phyloP scores from a whole-genome alignment of 176 grass and related monocot genomes.

The Lolium multiflorum region DNA sequence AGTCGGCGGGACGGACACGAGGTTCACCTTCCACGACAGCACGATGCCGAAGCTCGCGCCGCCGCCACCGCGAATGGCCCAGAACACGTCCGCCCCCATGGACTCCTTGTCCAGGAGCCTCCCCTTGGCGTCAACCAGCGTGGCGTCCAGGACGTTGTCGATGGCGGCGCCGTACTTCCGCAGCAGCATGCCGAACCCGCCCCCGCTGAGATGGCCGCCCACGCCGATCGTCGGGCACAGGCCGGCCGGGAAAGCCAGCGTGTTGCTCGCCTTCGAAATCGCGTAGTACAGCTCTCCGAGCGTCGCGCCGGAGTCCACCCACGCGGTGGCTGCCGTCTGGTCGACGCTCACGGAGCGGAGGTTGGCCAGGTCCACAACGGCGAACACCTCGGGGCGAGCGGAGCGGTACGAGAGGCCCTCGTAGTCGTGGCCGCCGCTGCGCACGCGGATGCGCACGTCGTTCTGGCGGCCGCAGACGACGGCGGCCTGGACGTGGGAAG shows the following conservation, averaged over 20 bases:
- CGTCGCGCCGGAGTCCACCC: not conserved
- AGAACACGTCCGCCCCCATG: not conserved
- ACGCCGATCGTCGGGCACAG: not conserved
- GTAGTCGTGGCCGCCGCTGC: slow-evolving; percentile 68
- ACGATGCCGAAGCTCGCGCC: not conserved
- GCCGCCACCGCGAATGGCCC: not conserved
- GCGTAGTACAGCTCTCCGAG: not conserved
- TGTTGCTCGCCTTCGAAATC: too few species aligned
- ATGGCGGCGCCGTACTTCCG: not conserved
- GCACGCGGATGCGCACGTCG: too few species aligned
- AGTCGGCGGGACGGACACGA: slow-evolving; percentile 43
- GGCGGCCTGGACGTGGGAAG: too few species aligned
- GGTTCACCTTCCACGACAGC: slow-evolving; percentile 53
- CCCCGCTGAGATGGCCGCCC: not conserved
- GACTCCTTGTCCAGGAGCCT: not conserved
- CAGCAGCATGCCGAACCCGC: not conserved
- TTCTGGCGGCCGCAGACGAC: too few species aligned
- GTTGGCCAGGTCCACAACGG: not conserved
- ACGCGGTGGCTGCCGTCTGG: not conserved
- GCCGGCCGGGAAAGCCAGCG: not conserved
- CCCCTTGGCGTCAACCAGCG: not conserved
- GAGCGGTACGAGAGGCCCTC: slow-evolving; percentile 78
- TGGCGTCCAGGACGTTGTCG: not conserved
- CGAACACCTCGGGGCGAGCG: not conserved
- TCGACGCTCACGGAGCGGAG: not conserved